Base-by-base conservation (phyloP, 495 filamentous ascomycete species). In the Penicillium pancosmium region DNA sequence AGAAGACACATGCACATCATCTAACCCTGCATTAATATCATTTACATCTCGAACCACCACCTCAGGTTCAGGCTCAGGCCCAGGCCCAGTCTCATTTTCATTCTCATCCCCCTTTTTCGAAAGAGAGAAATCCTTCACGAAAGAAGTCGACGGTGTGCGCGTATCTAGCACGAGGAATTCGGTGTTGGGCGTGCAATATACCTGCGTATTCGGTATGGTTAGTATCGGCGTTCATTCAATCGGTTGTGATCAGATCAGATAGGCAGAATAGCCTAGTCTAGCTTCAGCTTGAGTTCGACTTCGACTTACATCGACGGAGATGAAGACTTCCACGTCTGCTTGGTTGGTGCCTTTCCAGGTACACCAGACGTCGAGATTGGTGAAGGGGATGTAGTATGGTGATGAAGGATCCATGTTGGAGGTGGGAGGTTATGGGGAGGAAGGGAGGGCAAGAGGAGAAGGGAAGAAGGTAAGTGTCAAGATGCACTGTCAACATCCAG, bases 291-390 rank as follows among this genome's bases (percentile, higher is more conserved):
- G 11, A 15, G n/a, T 43, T 13, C 6, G 13, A 43, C 6, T 40
- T 19, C 10, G 3, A 48, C 62, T 57, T 68, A 78, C 75, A 62
- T 77, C 72, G 15, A 77, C 50, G 3, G 62, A 54, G 4, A 78
- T 63, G 33, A 50, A 64, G 46, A 74, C 50, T 11, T 65, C 57
- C n/a, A 71, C 73, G 10, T 63, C 62, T 12, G 71, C 60, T 2
- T 52, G 35, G 10, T 59, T 58, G 7, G 70, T 63, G 5, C 72
- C 74, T 50, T 52, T 61, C 76, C 76, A 78, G 15, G 67, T 64
- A 12, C 69, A 69, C 46, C 56, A 67, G 15, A 78, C 31, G 23
- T 76, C 73, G 8, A 76, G 62, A 31, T 76, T 68, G 44, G 56
- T 68, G 52, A 73, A 67, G 6, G 54, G 55, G 36, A 31, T 31